These are phyloP conservation scores for Soucietia sequanensis DNA, from an alignment of 805 yeast genomes.

Conservation along the genomic window DNA sequence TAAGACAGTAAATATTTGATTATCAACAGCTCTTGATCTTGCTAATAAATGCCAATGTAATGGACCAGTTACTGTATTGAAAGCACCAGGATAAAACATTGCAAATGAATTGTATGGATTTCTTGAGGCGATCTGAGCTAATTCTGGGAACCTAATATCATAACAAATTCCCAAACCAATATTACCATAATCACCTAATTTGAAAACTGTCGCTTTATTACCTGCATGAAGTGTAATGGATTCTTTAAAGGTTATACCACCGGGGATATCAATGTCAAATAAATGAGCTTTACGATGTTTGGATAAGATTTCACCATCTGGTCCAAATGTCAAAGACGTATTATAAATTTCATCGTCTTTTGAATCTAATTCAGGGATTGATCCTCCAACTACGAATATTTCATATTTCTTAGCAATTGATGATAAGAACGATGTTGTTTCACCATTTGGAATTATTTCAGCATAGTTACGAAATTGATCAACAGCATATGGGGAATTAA, in stretches of 20 bases:
- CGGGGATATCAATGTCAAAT: slow-evolving; percentile 91
- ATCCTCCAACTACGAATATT: slow-evolving; percentile 82
- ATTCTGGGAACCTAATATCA: slow-evolving; percentile 72
- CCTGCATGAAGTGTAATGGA: slow-evolving; percentile 71
- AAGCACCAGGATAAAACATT: slow-evolving; percentile 82
- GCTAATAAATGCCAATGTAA: slow-evolving; percentile 80
- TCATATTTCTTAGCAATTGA: slow-evolving; percentile 62
- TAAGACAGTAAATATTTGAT: slow-evolving; percentile 66
- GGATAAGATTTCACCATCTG: slow-evolving; percentile 73
- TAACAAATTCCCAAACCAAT: slow-evolving; percentile 78
- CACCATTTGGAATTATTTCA: slow-evolving; percentile 79
- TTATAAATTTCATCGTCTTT: slow-evolving; percentile 52
- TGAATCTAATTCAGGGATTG: slow-evolving; percentile 73
- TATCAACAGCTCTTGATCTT: slow-evolving; percentile 71
- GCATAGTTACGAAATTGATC: slow-evolving; percentile 84
- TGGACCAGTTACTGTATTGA: slow-evolving; percentile 83
- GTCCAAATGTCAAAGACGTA: slow-evolving; percentile 76
- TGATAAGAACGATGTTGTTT: slow-evolving; percentile 60
- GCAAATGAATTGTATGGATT: slow-evolving; percentile 59
- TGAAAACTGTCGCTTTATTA: slow-evolving; percentile 66
- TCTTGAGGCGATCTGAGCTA: slow-evolving; percentile 69
- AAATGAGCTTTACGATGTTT: slow-evolving; percentile 86
- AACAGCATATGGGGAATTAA: slow-evolving; percentile 93
- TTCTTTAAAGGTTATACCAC: slow-evolving; percentile 86
- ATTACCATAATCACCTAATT: slow-evolving; percentile 53